These are phyloP conservation scores for Cornus kousa DNA, from an alignment of 148 eudicot genomes.

Conservation along the genomic window DNA sequence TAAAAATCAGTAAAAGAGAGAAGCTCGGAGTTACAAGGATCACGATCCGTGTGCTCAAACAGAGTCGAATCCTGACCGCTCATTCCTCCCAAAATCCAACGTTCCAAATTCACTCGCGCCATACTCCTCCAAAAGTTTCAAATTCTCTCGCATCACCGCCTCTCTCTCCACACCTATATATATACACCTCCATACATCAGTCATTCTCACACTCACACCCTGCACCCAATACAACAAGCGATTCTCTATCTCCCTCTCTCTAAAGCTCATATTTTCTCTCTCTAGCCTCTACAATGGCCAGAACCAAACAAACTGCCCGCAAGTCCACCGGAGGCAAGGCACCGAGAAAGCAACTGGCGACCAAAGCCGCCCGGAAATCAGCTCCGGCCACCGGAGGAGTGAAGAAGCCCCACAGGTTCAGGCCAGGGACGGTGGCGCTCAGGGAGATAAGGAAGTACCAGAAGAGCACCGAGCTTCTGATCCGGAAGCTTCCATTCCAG, in stretches of 20 bases:
- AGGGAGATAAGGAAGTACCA: conserved; percentile 12
- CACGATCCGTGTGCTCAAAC: too few relatives aligned
- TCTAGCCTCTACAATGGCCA: conserved; percentile 11
- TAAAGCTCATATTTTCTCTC: not conserved
- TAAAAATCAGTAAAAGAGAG: too few relatives aligned
- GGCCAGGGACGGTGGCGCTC: conserved; percentile 9
- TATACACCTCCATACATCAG: not conserved
- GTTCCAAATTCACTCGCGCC: not conserved
- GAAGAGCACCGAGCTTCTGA: conserved; percentile 14
- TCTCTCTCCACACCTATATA: too few relatives aligned
- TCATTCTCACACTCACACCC: not conserved
- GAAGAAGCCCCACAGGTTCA: conserved; percentile 12
- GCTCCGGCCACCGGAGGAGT: conserved; percentile 12
- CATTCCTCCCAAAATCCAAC: not conserved
- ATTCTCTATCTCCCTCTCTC: too few relatives aligned
- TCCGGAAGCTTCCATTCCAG: conserved; percentile 10
- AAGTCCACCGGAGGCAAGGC: conserved; percentile 16
- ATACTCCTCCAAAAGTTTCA: not conserved
- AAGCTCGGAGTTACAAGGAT: too few relatives aligned
- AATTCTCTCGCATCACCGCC: not conserved
- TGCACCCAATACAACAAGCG: not conserved
- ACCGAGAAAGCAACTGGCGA: conserved; percentile 11
- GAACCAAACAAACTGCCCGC: conserved; percentile 22
- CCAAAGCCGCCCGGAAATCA: conserved; percentile 11
- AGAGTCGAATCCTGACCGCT: too few relatives aligned